Percentiles rank a stretch among this genome's conserved stretches.
Evolutionary conservation across 1,284 basidiomycete species (phyloP).

Genomic region (Waitea zeae): DNA sequence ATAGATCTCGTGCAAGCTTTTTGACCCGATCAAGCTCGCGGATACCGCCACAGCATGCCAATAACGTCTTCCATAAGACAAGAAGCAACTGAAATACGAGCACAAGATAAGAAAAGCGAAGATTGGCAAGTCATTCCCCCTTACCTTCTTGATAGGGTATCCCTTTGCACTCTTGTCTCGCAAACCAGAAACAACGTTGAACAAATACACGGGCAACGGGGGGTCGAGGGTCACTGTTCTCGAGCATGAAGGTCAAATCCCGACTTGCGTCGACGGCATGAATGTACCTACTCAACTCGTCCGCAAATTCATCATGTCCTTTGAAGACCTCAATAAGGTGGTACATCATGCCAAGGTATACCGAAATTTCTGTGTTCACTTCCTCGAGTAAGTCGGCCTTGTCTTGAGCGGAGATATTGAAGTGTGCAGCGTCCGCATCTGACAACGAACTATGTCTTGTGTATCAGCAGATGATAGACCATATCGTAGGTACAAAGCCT

Average conservation of each 20-base stretch:
- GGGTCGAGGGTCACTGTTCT: constrained; percentile 85
- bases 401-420: constrained; percentile 51
- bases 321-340: constrained; percentile 88
- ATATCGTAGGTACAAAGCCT: too few relatives aligned
- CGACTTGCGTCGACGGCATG: constrained; percentile 6
- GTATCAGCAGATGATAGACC: too few relatives aligned
- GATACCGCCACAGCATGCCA: constrained; percentile 87
- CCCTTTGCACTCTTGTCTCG: constrained; percentile 91
- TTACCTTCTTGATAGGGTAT: constrained; percentile 90
- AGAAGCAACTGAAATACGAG: constrained; percentile 53
- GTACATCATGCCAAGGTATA: constrained; percentile 86
- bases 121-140: not conserved
- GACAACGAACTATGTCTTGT: constrained; percentile 45
- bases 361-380: constrained; percentile 78
- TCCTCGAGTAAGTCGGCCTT: constrained; percentile 72
- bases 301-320: constrained; percentile 82
- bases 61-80: constrained; percentile 90
- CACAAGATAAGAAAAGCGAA: constrained; percentile 7
- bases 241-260: constrained; percentile 2
- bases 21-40: constrained; percentile 77
- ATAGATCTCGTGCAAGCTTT: constrained; percentile 71
- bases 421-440: constrained; percentile 50
- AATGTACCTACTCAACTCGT: constrained; percentile 90
- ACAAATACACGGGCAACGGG: constrained; percentile 84
- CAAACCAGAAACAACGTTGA: constrained; percentile 76